Evolutionary conservation across 1,139 yeast species (phyloP).

Genomic region (Pneumocystis jirovecii): DNA sequence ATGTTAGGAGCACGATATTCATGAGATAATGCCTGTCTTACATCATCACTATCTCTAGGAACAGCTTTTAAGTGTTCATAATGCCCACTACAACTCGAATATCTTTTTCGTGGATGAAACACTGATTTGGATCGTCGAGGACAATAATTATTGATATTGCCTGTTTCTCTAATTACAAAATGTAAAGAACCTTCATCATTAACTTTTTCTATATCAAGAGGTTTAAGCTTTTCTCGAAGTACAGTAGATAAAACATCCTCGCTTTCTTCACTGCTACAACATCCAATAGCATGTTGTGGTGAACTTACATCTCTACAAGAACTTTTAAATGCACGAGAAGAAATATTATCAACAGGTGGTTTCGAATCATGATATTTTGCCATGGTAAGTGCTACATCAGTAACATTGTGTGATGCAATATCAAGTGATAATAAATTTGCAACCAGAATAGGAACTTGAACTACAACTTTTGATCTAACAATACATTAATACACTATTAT

Average conservation of each 20-base stretch:
- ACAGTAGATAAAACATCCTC: neutral
- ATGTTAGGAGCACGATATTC: neutral
- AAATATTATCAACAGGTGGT: neutral
- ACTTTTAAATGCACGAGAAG: neutral
- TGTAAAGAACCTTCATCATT: neutral
- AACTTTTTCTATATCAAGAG: neutral
- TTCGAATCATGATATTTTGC: neutral
- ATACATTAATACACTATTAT: neutral
- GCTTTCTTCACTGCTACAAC: neutral
- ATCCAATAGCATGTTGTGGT: neutral
- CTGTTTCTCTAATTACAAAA: neutral
- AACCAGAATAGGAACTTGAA: neutral
- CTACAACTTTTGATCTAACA: neutral
- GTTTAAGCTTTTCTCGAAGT: neutral
- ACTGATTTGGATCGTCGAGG: neutral
- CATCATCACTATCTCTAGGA: neutral
- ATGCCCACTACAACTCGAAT: neutral
- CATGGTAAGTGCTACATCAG: neutral
- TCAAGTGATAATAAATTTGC: neutral
- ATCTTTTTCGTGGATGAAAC: neutral
- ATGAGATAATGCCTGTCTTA: neutral
- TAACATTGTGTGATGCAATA: neutral
- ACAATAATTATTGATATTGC: neutral
- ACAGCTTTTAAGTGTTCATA: neutral
- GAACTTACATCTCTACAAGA: neutral